Conservation (phyloP, 768 basidiomycete genomes). For the Suillus subalutaceus region DNA sequence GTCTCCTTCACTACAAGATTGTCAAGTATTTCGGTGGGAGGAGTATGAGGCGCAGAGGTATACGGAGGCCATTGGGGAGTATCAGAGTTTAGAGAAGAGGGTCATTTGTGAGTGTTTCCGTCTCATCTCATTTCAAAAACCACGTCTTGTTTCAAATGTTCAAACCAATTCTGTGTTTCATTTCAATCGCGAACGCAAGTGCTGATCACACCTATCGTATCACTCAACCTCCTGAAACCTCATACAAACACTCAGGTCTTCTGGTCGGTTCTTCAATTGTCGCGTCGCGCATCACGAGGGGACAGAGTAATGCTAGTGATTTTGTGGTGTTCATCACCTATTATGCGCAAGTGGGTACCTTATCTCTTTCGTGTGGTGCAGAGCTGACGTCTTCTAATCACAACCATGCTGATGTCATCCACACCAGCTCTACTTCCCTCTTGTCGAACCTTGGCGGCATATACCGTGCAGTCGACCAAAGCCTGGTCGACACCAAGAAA, state of each 20-base stretch:
- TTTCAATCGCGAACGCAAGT: background rate
- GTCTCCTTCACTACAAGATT: constrained; percentile 79
- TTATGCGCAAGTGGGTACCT: constrained; percentile 62
- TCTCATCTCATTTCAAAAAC: background rate
- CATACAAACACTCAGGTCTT: constrained; percentile 81
- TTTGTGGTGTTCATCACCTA: constrained; percentile 86
- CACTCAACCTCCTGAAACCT: constrained; percentile 76
- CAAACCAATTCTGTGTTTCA: background rate
- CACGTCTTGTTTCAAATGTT: too few relatives aligned
- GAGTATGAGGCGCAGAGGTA: constrained; percentile 76
- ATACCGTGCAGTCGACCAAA: constrained; percentile 76
- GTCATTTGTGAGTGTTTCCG: constrained; percentile 59
- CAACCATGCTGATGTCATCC: too few relatives aligned
- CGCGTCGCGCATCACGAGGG: constrained; percentile 64
- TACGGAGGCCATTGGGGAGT: constrained; percentile 66
- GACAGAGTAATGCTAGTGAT: constrained; percentile 52
- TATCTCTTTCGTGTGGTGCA: background rate
- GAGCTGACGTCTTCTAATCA: constrained; percentile 6
- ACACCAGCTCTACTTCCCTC: constrained; percentile 65
- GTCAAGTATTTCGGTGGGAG: constrained; percentile 90
- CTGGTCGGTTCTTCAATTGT: constrained; percentile 80
- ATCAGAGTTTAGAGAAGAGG: constrained; percentile 72
- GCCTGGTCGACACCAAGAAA: constrained; percentile 85
- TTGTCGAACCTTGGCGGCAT: constrained; percentile 80
- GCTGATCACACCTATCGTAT: constrained; percentile 41